These are phyloP conservation scores for Fusarium scirpi DNA, from an alignment of 2,329 filamentous ascomycete genomes.

Conservation along the genomic window DNA sequence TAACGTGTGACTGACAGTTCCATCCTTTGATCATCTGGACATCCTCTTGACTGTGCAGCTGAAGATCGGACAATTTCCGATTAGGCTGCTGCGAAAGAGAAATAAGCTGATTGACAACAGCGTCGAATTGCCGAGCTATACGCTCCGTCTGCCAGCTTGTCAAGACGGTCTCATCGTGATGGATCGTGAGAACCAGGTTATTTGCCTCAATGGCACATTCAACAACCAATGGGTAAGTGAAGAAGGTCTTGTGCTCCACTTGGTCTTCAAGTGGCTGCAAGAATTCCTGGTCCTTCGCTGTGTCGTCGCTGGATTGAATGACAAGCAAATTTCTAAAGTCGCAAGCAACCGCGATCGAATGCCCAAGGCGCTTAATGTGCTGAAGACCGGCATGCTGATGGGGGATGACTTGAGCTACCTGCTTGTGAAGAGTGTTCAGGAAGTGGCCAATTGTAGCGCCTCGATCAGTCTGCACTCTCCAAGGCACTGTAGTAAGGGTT, in stretches of 20 bases:
- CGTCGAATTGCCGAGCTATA: slow-evolving; percentile 34
- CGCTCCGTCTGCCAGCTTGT: slow-evolving; percentile 26
- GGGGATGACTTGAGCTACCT: slow-evolving; percentile 36
- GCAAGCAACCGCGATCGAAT: slow-evolving; percentile 29
- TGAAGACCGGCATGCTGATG: slow-evolving; percentile 50
- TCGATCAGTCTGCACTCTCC: slow-evolving; percentile 18
- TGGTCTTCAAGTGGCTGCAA: slow-evolving; percentile 22
- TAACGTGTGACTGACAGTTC: neutral
- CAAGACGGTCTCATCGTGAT: slow-evolving; percentile 25
- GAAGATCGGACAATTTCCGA: slow-evolving; percentile 26
- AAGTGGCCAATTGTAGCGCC: slow-evolving; percentile 1
- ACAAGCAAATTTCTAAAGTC: slow-evolving; percentile 49
- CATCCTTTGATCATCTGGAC: slow-evolving; percentile 27
- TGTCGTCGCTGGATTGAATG: slow-evolving; percentile 39
- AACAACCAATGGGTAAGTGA: slow-evolving; percentile 44
- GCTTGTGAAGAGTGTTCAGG: neutral
- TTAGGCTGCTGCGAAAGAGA: neutral
- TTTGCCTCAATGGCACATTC: slow-evolving; percentile 34
- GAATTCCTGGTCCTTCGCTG: neutral
- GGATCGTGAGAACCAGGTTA: slow-evolving; percentile 13
- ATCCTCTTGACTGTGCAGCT: slow-evolving; percentile 20
- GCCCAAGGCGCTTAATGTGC: slow-evolving; percentile 42
- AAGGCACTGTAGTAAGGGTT: slow-evolving; percentile 30
- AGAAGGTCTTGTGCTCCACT: slow-evolving; percentile 22
- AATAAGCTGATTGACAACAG: slow-evolving; percentile 31